These are phyloP conservation scores for Areca catechu DNA, from an alignment of 176 grass and related monocot genomes.

Conservation along the genomic window DNA sequence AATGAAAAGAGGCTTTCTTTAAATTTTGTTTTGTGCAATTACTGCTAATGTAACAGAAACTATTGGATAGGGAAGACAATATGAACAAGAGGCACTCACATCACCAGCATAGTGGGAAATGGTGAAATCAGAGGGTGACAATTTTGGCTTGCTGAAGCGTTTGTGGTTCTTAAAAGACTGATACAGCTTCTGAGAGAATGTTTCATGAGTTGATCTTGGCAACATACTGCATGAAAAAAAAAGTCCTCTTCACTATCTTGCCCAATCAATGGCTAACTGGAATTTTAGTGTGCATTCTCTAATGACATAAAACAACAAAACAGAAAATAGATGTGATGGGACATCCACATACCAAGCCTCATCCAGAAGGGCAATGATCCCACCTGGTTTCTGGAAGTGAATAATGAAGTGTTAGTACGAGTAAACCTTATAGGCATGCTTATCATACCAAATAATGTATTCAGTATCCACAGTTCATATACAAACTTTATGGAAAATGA, in stretches of 20 bases:
- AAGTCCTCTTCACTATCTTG: no score
- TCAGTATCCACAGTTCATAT: no score
- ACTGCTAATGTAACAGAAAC: no score
- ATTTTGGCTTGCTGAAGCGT: slow-evolving; percentile 87
- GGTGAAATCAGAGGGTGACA: slow-evolving; percentile 86
- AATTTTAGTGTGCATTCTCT: no score
- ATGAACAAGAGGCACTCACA: slow-evolving; percentile 43
- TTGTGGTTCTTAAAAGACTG: slow-evolving; percentile 73
- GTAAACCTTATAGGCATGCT: no score
- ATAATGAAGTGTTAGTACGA: background rate
- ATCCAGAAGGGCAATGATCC: slow-evolving; percentile 93
- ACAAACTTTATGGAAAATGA: no score
- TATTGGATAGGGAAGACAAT: background rate
- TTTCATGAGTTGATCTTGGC: slow-evolving; percentile 89
- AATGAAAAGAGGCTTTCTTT: background rate
- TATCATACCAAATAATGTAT: no score
- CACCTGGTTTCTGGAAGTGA: slow-evolving; percentile 87
- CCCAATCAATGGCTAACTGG: no score
- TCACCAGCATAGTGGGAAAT: slow-evolving; percentile 92
- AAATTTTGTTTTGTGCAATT: no score
- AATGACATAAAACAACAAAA: no score
- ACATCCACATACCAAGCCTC: slow-evolving; percentile 64
- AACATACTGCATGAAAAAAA: slow-evolving; percentile 70
- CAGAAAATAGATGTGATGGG: no score
- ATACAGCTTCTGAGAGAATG: slow-evolving; percentile 90